Percentiles rank a stretch among this genome's conserved stretches.
Conservation (phyloP, 1,284 basidiomycete genomes). For the Apiotrichum mycotoxinovorans region DNA sequence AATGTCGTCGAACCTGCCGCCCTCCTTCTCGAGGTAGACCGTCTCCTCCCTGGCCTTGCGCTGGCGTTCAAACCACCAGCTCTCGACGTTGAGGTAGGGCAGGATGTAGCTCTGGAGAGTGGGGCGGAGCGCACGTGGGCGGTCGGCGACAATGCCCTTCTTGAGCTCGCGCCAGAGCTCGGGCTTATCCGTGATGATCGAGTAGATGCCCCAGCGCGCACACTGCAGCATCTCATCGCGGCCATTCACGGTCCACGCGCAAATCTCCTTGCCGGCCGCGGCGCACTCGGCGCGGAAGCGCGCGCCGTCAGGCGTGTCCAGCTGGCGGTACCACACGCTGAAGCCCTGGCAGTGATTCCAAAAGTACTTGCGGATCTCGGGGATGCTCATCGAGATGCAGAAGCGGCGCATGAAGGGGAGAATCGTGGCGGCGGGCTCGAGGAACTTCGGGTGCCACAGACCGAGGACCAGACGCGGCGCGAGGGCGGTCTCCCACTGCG, state of each 20-base stretch:
- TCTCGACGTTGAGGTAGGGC: slow-evolving; percentile 30
- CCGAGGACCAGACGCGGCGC: slow-evolving; percentile 87
- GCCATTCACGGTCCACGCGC: slow-evolving; percentile 75
- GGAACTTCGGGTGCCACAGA: slow-evolving; percentile 68
- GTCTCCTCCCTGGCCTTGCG: slow-evolving; percentile 39
- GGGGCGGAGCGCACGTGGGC: slow-evolving; percentile 29
- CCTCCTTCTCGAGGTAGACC: slow-evolving; percentile 47
- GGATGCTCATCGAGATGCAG: slow-evolving; percentile 68
- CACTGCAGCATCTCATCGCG: slow-evolving; percentile 93
- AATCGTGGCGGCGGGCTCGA: slow-evolving; percentile 67
- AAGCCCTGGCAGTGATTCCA: slow-evolving; percentile 87
- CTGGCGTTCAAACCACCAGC: slow-evolving; percentile 40
- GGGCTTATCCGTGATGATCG: slow-evolving; percentile 76
- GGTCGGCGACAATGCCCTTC: slow-evolving; percentile 31
- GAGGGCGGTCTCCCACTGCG: slow-evolving; percentile 71
- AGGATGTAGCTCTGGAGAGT: slow-evolving; percentile 30
- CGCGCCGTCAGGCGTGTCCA: slow-evolving; percentile 65
- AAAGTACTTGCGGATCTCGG: slow-evolving; percentile 76
- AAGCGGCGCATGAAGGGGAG: slow-evolving; percentile 81
- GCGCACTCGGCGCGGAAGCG: slow-evolving; percentile 77
- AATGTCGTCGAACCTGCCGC: slow-evolving; percentile 37
- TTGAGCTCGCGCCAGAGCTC: slow-evolving; percentile 41
- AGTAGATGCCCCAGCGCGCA: slow-evolving; percentile 83
- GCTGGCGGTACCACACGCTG: slow-evolving; percentile 72
- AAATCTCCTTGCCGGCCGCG: slow-evolving; percentile 73